phyloP scores from a whole-genome alignment of 805 yeast species.

The Ogataea ganodermae region DNA sequence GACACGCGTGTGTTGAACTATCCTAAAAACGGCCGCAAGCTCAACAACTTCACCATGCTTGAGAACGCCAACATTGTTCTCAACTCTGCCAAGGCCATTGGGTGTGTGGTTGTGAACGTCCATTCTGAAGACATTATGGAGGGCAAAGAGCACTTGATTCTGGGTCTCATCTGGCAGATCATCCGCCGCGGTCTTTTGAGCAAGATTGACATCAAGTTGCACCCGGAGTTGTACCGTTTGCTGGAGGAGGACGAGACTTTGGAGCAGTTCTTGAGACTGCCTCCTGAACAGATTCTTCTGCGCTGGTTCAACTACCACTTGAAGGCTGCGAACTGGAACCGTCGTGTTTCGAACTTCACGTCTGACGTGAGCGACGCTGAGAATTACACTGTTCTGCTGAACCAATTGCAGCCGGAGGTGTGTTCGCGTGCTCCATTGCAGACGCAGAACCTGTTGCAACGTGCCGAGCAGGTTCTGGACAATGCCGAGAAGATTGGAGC shows the following conservation, averaged over 20 bases:
- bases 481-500: slow-evolving; percentile 92
- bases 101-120: slow-evolving; percentile 96
- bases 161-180: slow-evolving; percentile 96
- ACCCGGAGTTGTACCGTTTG: slow-evolving; percentile 93
- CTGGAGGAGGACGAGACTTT: slow-evolving; percentile 95
- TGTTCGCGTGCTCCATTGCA: slow-evolving; percentile 86
- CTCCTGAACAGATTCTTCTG: slow-evolving; percentile 94
- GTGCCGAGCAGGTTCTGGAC: slow-evolving; percentile 84
- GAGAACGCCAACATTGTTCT: slow-evolving; percentile 98
- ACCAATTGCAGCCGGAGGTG: slow-evolving; percentile 81
- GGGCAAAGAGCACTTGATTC: slow-evolving; percentile 88
- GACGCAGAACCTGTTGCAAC: slow-evolving; percentile 66
- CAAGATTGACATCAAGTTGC: slow-evolving; percentile 93
- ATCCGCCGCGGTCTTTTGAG: slow-evolving; percentile 93
- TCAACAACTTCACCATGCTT: slow-evolving; percentile 92
- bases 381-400: slow-evolving; percentile 83
- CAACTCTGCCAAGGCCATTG: slow-evolving; percentile 98
- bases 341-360: slow-evolving; percentile 85
- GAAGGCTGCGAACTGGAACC: slow-evolving; percentile 85
- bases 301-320: slow-evolving; percentile 98
- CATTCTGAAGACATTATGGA: slow-evolving; percentile 93
- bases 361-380: slow-evolving; percentile 93
- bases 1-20: slow-evolving; percentile 95
- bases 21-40: slow-evolving; percentile 75
- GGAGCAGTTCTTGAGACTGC: slow-evolving; percentile 93